phyloP scores from a whole-genome alignment of 768 basidiomycete species.

The Tremella yokohamensis region DNA sequence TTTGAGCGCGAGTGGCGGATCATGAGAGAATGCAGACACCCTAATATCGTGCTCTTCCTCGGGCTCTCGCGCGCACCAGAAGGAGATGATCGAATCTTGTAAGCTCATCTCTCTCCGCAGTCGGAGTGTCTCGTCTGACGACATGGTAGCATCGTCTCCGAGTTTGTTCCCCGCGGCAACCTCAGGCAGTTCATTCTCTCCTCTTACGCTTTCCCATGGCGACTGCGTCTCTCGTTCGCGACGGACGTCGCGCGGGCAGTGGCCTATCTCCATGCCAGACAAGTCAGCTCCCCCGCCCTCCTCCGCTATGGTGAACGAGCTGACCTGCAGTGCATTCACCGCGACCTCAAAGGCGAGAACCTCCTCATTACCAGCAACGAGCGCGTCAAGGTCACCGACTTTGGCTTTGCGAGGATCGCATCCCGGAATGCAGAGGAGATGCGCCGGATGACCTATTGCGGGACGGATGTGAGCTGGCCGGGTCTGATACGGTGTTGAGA shows the following conservation, averaged over 20 bases:
- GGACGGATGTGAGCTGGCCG: constrained; percentile 48
- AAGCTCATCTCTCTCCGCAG: constrained; percentile 56
- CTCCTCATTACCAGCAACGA: constrained; percentile 91
- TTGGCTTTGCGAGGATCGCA: constrained; percentile 93
- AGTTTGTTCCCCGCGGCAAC: constrained; percentile 73
- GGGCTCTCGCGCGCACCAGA: constrained; percentile 55
- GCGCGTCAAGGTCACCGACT: constrained; percentile 96
- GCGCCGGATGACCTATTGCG: constrained; percentile 53
- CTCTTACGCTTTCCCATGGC: constrained; percentile 75
- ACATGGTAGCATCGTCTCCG: constrained; percentile 74
- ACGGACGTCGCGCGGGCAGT: constrained; percentile 90
- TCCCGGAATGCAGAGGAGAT: constrained; percentile 84
- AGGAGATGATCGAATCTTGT: constrained; percentile 45
- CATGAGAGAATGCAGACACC: constrained; percentile 87
- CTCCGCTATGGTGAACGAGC: constrained; percentile 55
- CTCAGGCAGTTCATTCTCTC: constrained; percentile 86
- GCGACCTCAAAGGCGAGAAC: constrained; percentile 95
- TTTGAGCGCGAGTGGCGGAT: constrained; percentile 98
- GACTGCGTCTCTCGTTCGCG: constrained; percentile 87
- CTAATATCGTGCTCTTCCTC: constrained; percentile 88
- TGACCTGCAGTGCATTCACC: constrained; percentile 53
- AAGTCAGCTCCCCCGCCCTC: constrained; percentile 48
- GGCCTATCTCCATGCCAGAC: constrained; percentile 94
- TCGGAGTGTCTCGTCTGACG: constrained; percentile 42
- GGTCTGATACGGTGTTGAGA: background rate